phyloP scores from a whole-genome alignment of 1,139 yeast genomes.

The Wickerhamomyces sp. region DNA sequence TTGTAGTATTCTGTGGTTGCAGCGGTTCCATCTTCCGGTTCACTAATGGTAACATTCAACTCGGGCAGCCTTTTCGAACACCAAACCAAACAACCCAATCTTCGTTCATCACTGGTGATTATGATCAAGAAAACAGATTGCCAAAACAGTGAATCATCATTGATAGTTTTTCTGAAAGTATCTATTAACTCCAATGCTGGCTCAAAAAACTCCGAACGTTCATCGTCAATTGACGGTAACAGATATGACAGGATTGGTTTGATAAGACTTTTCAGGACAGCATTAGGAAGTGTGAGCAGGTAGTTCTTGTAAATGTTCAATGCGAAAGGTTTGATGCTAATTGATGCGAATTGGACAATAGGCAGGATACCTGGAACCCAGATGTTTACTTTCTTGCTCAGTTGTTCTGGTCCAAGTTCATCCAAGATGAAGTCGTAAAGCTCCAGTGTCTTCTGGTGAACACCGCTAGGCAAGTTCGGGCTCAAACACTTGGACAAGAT shows the following conservation, averaged over 20 bases:
- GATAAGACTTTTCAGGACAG: conserved; percentile 46
- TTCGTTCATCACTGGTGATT: conserved; percentile 70
- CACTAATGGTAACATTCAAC: conserved; percentile 31
- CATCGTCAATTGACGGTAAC: conserved; percentile 89
- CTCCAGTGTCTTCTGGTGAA: conserved; percentile 81
- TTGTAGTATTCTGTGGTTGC: conserved; percentile 13
- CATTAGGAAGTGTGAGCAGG: conserved; percentile 47
- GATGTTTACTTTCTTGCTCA: conserved; percentile 48
- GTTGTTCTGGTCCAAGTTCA: conserved; percentile 45
- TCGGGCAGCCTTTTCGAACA: conserved; percentile 62
- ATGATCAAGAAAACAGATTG: conserved; percentile 69
- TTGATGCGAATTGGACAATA: conserved; percentile 79
- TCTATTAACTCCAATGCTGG: conserved; percentile 59
- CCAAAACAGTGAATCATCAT: conserved; percentile 81
- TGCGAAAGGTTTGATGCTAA: conserved; percentile 76
- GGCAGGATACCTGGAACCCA: conserved; percentile 95
- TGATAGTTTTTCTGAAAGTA: conserved; percentile 48
- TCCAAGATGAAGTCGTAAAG: conserved; percentile 69
- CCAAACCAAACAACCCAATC: conserved; percentile 83
- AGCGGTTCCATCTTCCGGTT: conserved; percentile 8
- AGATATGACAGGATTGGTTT: conserved; percentile 71
- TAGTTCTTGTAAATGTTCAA: conserved; percentile 54
- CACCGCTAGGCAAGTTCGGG: conserved; percentile 86
- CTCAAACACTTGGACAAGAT: conserved; percentile 62
- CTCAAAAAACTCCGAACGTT: conserved; percentile 73